Conservation (phyloP, 768 basidiomycete species). For the Lyophyllum atratum region DNA sequence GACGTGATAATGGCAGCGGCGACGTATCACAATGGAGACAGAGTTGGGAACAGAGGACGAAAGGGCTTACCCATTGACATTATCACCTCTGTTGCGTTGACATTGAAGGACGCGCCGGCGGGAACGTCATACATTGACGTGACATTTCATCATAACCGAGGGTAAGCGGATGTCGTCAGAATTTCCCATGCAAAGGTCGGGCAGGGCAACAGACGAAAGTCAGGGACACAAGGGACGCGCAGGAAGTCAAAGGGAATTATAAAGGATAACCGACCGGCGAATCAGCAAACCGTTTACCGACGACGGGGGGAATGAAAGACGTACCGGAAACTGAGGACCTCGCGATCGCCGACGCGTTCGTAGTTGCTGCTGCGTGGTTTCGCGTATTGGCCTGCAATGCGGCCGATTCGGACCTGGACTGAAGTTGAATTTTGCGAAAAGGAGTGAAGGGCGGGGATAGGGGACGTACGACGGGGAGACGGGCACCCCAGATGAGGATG, state of each 20-base stretch:
- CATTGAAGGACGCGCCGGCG: no score
- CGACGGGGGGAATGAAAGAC: conserved; percentile 16
- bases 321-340: conserved; percentile 87
- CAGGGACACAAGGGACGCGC: no score
- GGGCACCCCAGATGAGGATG: conserved; percentile 91
- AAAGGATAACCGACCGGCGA: not conserved
- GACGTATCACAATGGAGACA: not conserved
- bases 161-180: no score
- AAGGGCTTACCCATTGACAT: conserved; percentile 79
- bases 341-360: conserved; percentile 73
- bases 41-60: not conserved
- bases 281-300: not conserved
- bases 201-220: no score
- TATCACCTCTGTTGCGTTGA: conserved; percentile 73
- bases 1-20: no score
- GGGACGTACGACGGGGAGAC: conserved; percentile 81
- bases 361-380: conserved; percentile 87
- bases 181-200: no score
- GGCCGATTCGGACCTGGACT: conserved; percentile 76
- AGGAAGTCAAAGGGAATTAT: not conserved
- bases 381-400: conserved; percentile 96
- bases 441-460: not conserved
- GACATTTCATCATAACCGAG: no score
- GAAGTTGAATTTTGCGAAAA: not conserved
- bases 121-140: no score